phyloP scores from a whole-genome alignment of 2,329 filamentous ascomycete species.

The Beauveria sp. region DNA sequence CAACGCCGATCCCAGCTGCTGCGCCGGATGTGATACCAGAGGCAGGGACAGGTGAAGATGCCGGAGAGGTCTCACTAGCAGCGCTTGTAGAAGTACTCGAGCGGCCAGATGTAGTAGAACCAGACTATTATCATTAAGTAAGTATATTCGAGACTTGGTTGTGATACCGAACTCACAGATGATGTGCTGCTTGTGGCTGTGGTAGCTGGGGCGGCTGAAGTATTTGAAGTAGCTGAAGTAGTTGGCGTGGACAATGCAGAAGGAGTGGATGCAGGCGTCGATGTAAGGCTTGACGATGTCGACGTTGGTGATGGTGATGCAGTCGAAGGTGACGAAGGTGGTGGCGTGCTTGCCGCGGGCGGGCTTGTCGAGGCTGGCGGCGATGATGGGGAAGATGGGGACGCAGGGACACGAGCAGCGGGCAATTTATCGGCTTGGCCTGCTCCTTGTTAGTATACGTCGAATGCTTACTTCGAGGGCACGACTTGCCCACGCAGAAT shows the following conservation, averaged over 20 bases:
- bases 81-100: conserved; percentile 3
- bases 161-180: background rate
- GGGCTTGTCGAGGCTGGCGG: background rate
- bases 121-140: background rate
- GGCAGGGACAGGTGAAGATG: conserved; percentile 9
- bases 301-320: background rate
- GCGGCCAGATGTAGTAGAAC: background rate
- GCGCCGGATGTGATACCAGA: conserved; percentile 34
- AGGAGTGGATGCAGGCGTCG: conserved; percentile 9
- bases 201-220: background rate
- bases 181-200: background rate
- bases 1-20: conserved; percentile 43
- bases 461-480: conserved; percentile 15
- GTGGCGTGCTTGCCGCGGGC: background rate
- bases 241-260: background rate
- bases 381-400: background rate
- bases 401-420: background rate
- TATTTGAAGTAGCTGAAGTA: background rate
- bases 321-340: background rate
- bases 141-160: background rate
- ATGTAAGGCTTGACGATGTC: conserved; percentile 5
- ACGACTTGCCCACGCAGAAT: conserved; percentile 9
- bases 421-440: background rate
- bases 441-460: background rate
- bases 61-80: conserved; percentile 4